Evolutionary conservation across 2,329 filamentous ascomycete species (phyloP), one percentile per base, ranked within the genome.

Genomic region (Immersiporthe knoxdaviesiana): DNA sequence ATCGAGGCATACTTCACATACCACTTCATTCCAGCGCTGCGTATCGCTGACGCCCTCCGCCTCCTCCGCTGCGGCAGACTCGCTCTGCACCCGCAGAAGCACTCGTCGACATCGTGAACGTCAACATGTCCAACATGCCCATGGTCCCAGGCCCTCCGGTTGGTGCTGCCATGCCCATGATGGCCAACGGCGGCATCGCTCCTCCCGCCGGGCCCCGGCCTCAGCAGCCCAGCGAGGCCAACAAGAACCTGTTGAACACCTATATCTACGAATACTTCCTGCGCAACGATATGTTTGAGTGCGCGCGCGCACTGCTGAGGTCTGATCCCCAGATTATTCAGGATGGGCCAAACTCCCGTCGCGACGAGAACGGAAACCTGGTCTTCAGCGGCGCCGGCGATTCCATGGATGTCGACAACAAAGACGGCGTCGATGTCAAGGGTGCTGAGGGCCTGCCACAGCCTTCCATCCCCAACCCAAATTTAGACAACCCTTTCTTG

Each of bases 251-350:
- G 70, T 85, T 96, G 65, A 94, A 95, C 81, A 95, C 92, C 27
- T 94, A 94, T 79, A 96, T 96, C 74, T 96, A 95, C 84, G 92
- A 96, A 77, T 95, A 96, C 79, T 95, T 98, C 73, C 84, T 97
- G 73, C 93, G 92, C 76, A 92, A 93, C 79, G 87, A 90, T 74
- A 93, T 97, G 86, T 91, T 88, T 77, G 92, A 96, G 73, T 91
- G 92, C 78, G 96, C 96, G 73, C 89, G 93, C 74, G 87, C 90
- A 63, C 84, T 97, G 70, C 81, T 92, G 68, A 84, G 87, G 59
- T 85, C 87, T 79, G 88, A 91, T 73, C 85, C 91, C 76, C 88
- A 85, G 70, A 82, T 93, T 72, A 91, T 90, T 59, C 92, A 92
- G 76, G 90, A 90, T 68, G 91, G 88, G 74, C 88, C 91, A n/a